phyloP scores from a whole-genome alignment of 495 filamentous ascomycete species.

The Penicillium verhagenii region DNA sequence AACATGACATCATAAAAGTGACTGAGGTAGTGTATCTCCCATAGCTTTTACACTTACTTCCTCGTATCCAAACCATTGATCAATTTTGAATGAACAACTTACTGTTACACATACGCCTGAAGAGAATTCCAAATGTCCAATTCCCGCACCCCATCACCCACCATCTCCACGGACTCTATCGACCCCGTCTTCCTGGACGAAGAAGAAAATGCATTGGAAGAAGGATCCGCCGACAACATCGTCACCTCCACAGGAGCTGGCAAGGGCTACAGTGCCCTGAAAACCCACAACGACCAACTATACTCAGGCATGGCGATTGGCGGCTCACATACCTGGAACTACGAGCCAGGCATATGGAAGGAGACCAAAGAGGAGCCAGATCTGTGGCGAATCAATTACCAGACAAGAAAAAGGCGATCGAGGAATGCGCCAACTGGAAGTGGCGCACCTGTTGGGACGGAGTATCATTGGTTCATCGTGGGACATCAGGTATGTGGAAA shows the following conservation, averaged over 20 bases:
- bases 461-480: slow-evolving; percentile 39
- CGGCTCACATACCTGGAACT: slow-evolving; percentile 35
- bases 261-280: slow-evolving; percentile 29
- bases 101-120: too few species aligned
- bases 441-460: slow-evolving; percentile 35
- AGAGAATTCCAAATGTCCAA: too few species aligned
- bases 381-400: slow-evolving; percentile 34
- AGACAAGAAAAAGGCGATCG: slow-evolving; percentile 30
- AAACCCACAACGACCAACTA: slow-evolving; percentile 29
- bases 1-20: too few species aligned
- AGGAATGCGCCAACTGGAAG: slow-evolving; percentile 29
- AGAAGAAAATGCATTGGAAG: slow-evolving; percentile 11
- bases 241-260: slow-evolving; percentile 2
- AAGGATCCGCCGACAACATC: slow-evolving; percentile 6
- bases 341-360: slow-evolving; percentile 31
- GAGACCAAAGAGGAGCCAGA: slow-evolving; percentile 37
- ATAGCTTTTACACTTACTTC: too few species aligned
- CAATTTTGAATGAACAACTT: too few species aligned
- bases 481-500: slow-evolving; percentile 30
- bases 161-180: too few species aligned
- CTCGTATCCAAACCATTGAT: too few species aligned
- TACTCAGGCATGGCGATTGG: slow-evolving; percentile 37
- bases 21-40: too few species aligned
- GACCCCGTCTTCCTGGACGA: slow-evolving; percentile 11
- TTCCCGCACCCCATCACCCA: too few species aligned